Percentiles rank a stretch among this genome's conserved stretches.
These are phyloP conservation scores for Aquilaria sinensis DNA, from an alignment of 345 rosid genomes.

Conservation along the genomic window DNA sequence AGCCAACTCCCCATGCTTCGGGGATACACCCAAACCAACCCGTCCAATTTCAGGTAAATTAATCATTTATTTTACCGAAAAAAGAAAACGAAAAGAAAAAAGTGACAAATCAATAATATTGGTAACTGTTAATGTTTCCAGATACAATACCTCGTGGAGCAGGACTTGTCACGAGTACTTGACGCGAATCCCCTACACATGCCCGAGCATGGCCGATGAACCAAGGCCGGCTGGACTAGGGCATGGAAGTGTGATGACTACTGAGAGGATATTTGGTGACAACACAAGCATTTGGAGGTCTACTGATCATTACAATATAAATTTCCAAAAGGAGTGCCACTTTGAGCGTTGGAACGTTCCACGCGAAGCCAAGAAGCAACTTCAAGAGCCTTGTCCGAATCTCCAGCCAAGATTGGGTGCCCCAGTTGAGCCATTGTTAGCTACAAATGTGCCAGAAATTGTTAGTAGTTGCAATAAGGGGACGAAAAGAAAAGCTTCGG, in stretches of 20 bases:
- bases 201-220: constrained; percentile 34
- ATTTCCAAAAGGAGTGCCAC: neutral
- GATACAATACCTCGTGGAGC: constrained; percentile 54
- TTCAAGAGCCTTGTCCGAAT: neutral
- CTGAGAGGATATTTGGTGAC: constrained; percentile 25
- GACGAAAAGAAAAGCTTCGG: constrained; percentile 32
- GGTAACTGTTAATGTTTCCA: constrained; percentile 12
- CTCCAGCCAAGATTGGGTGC: constrained; percentile 8
- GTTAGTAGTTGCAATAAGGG: constrained; percentile 5
- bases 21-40: constrained; percentile 32
- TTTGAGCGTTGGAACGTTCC: too few species aligned
- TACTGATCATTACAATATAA: constrained; percentile 14
- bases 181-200: constrained; percentile 18
- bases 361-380: too few species aligned
- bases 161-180: constrained; percentile 19
- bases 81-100: too few species aligned
- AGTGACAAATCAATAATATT: too few species aligned
- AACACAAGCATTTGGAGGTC: constrained; percentile 12
- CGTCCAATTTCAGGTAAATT: constrained; percentile 51
- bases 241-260: constrained; percentile 21
- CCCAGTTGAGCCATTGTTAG: constrained; percentile 17
- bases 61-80: neutral
- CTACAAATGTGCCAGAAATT: neutral
- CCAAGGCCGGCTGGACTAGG: constrained; percentile 13
- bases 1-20: constrained; percentile 78